Conservation (phyloP, 1,284 basidiomycete genomes). For the Mixia osmundae region DNA sequence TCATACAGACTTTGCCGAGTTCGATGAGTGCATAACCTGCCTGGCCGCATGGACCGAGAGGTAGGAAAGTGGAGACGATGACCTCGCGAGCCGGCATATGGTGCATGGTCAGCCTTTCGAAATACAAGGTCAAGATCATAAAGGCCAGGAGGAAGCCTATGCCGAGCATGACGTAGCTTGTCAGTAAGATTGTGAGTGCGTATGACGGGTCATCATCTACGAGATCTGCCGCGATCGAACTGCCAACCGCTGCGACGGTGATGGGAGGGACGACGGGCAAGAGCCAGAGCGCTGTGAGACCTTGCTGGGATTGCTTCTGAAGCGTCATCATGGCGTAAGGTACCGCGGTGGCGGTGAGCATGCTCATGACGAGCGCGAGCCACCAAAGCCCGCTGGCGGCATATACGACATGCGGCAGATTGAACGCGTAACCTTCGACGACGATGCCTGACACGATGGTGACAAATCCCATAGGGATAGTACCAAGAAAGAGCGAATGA, state of each 20-base stretch:
- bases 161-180: conserved; percentile 14
- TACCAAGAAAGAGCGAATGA: conserved; percentile 14
- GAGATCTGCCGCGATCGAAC: conserved; percentile 13
- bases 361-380: conserved; percentile 10
- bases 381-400: conserved; percentile 16
- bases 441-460: conserved; percentile 16
- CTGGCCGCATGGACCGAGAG: conserved; percentile 13
- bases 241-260: conserved; percentile 14
- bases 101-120: conserved; percentile 16
- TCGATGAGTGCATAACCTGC: neutral
- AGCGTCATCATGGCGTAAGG: conserved; percentile 13
- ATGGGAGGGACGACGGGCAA: conserved; percentile 17
- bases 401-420: conserved; percentile 8
- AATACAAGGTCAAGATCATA: conserved; percentile 16
- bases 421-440: conserved; percentile 13
- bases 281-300: conserved; percentile 17
- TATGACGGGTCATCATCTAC: conserved; percentile 9
- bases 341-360: conserved; percentile 4
- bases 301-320: conserved; percentile 13
- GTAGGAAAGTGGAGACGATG: conserved; percentile 14
- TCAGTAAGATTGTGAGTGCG: conserved; percentile 12
- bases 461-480: conserved; percentile 13
- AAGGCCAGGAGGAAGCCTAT: conserved; percentile 12
- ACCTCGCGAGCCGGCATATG: conserved; percentile 16
- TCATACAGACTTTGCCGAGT: conserved; percentile 10